Evolutionary conservation across 495 filamentous ascomycete genomes (phyloP).

Genomic region (Cudoniella acicularis): DNA sequence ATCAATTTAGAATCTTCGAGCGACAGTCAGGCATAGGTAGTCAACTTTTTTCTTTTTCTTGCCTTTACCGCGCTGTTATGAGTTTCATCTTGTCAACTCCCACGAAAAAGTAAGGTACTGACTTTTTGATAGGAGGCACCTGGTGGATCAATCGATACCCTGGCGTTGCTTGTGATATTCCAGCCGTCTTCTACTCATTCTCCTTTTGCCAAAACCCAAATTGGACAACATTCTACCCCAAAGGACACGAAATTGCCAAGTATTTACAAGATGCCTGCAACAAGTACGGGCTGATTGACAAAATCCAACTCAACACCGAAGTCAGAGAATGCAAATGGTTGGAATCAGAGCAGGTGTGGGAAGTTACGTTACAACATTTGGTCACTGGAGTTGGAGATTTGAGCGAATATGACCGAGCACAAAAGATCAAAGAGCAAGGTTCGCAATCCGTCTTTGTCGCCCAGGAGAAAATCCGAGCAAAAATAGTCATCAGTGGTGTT

Average conservation of each 20-base stretch:
- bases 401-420: slow-evolving; percentile 21
- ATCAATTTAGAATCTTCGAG: slow-evolving; percentile 65
- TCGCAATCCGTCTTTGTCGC: slow-evolving; percentile 32
- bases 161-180: slow-evolving; percentile 37
- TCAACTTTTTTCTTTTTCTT: neutral
- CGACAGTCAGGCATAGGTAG: slow-evolving; percentile 53
- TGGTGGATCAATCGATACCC: slow-evolving; percentile 69
- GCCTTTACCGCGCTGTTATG: neutral
- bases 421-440: slow-evolving; percentile 24
- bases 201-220: slow-evolving; percentile 44
- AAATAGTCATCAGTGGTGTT: slow-evolving; percentile 54
- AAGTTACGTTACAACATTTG: slow-evolving; percentile 36
- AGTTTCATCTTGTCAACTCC: neutral
- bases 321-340: slow-evolving; percentile 41
- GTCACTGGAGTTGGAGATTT: slow-evolving; percentile 25
- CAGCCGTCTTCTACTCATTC: slow-evolving; percentile 43
- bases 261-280: slow-evolving; percentile 43
- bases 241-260: slow-evolving; percentile 39
- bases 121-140: too few relatives aligned
- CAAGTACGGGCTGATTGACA: slow-evolving; percentile 38
- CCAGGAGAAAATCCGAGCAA: slow-evolving; percentile 45
- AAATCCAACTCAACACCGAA: slow-evolving; percentile 39
- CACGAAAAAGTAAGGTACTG: too few relatives aligned
- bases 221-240: slow-evolving; percentile 41
- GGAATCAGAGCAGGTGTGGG: slow-evolving; percentile 41